Evolutionary conservation across 495 filamentous ascomycete genomes (phyloP).

Genomic region (Aspergillus biplanus): DNA sequence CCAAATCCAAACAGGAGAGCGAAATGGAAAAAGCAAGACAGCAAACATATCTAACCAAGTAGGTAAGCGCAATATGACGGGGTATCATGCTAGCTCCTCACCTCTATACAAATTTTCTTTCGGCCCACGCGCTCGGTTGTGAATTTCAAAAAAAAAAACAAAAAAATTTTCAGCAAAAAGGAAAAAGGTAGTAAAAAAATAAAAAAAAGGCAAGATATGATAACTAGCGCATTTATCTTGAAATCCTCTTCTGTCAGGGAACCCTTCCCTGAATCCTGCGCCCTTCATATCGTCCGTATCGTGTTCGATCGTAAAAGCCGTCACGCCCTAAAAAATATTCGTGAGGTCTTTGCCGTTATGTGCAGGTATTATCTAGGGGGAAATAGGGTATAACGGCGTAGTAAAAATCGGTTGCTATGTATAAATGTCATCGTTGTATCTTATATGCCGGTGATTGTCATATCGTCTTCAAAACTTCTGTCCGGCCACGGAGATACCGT

Average conservation of each 20-base stretch:
- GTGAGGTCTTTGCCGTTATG: constrained; percentile 13
- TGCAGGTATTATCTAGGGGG: constrained; percentile 1
- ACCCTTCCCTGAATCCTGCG: constrained; percentile 3
- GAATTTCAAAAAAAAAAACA: no score
- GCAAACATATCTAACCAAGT: constrained; percentile 24
- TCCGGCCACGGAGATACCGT: neutral
- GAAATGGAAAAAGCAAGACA: neutral
- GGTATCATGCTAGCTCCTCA: constrained; percentile 27
- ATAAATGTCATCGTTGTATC: constrained; percentile 11
- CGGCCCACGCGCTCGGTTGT: neutral
- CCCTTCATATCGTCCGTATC: constrained; percentile 13
- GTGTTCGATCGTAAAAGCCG: constrained; percentile 22
- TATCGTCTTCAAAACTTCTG: neutral
- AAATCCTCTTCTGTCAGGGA: no score
- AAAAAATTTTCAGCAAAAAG: neutral
- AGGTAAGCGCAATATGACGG: constrained; percentile 17
- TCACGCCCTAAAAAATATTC: constrained; percentile 8
- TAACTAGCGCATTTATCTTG: no score
- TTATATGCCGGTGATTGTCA: neutral
- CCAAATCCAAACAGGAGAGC: constrained; percentile 16
- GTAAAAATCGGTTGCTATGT: constrained; percentile 18
- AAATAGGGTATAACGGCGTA: constrained; percentile 19
- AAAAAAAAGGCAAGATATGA: no score
- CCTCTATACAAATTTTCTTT: constrained; percentile 26
- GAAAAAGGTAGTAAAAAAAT: neutral